phyloP scores from a whole-genome alignment of 163 green algal genomes.

The Volvox carteri region DNA sequence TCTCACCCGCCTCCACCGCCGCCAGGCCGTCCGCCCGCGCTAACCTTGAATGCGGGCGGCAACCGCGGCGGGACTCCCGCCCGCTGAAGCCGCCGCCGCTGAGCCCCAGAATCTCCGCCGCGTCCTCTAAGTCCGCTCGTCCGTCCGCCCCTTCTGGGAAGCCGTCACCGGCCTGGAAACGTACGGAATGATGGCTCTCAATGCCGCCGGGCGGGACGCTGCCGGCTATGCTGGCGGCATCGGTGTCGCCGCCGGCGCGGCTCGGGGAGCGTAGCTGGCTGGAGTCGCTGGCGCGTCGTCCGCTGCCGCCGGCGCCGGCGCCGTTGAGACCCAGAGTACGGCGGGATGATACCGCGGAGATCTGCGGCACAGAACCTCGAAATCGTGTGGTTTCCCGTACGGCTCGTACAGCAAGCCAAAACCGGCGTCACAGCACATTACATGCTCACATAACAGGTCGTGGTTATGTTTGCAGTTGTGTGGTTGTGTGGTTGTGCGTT shows the following conservation, averaged over 20 bases:
- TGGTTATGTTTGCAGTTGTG: no score
- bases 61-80: neutral
- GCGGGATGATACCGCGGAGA: no score
- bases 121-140: neutral
- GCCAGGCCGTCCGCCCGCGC: neutral
- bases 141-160: neutral
- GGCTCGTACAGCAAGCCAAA: no score
- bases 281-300: neutral
- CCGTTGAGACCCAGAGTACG: no score
- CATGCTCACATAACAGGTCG: no score
- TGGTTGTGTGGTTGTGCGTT: no score
- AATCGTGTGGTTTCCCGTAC: no score
- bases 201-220: neutral
- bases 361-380: no score
- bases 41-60: neutral
- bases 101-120: constrained; percentile 31
- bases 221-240: neutral
- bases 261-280: neutral
- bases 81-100: neutral
- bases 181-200: neutral
- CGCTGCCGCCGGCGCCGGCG: neutral
- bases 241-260: neutral
- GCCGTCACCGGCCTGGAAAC: neutral
- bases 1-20: neutral
- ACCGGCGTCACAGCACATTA: no score